Conservation (phyloP, 768 basidiomycete species). For the Boletus edulis region DNA sequence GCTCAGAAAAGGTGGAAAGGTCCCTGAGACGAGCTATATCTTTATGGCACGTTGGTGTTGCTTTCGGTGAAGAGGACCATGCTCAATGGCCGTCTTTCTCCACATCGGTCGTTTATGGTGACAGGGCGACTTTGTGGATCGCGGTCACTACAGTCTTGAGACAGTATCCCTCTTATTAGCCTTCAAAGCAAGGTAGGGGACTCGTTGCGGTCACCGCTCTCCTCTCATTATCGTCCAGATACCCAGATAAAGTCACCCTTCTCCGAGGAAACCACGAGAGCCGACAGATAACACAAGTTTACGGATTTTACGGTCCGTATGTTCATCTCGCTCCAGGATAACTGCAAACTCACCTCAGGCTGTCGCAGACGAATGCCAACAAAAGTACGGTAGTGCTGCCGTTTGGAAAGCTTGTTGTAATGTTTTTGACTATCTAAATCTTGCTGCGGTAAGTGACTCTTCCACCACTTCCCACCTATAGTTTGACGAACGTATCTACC, state of each 20-base stretch:
- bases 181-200: slow-evolving; percentile 77
- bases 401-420: slow-evolving; percentile 98
- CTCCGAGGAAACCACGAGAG: slow-evolving; percentile 96
- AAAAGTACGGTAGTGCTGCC: slow-evolving; percentile 92
- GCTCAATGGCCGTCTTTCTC: slow-evolving; percentile 23
- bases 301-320: slow-evolving; percentile 88
- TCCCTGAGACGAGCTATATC: slow-evolving; percentile 89
- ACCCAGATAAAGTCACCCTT: slow-evolving; percentile 89
- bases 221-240: slow-evolving; percentile 44
- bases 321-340: neutral
- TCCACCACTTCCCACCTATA: neutral
- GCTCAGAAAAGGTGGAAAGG: slow-evolving; percentile 78
- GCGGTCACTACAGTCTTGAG: slow-evolving; percentile 94
- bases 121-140: slow-evolving; percentile 96
- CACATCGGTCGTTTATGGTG: neutral
- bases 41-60: slow-evolving; percentile 83
- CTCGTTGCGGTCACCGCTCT: neutral
- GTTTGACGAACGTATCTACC: neutral
- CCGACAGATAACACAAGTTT: slow-evolving; percentile 96
- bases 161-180: slow-evolving; percentile 88
- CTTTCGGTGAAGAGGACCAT: slow-evolving; percentile 22
- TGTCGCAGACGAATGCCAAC: slow-evolving; percentile 86
- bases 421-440: slow-evolving; percentile 93
- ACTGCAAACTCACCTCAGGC: neutral
- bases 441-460: slow-evolving; percentile 72